Evolutionary conservation across 2,329 filamentous ascomycete species (phyloP).

Genomic region (Fusarium circinatum): DNA sequence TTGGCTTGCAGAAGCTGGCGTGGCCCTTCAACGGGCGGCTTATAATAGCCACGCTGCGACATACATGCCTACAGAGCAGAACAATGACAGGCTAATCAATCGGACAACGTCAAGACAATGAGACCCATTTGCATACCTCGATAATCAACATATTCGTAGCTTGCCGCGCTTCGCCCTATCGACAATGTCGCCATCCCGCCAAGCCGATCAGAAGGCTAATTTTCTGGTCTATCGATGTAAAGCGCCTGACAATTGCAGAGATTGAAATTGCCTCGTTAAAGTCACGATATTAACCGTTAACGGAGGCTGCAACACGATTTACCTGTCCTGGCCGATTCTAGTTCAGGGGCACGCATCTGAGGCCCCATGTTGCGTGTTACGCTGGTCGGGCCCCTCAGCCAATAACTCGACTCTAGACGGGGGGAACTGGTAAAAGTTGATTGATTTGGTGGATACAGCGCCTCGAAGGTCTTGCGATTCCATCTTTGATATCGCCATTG

Average conservation of each 20-base stretch:
- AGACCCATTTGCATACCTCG: conserved; percentile 4
- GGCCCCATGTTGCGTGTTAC: conserved; percentile 33
- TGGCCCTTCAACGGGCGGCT: conserved; percentile 6
- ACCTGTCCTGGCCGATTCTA: conserved; percentile 16
- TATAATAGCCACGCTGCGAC: background rate
- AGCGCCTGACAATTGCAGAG: conserved; percentile 17
- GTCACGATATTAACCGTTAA: conserved; percentile 10
- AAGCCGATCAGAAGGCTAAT: conserved; percentile 29
- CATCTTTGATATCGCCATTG: conserved; percentile 9
- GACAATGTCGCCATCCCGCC: conserved; percentile 37
- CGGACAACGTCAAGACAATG: conserved; percentile 7
- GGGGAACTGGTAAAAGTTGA: background rate
- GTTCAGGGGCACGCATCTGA: conserved; percentile 35
- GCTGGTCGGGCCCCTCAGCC: conserved; percentile 15
- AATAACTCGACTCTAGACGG: conserved; percentile 1
- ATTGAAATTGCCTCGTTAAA: conserved; percentile 26
- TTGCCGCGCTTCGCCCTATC: conserved; percentile 35
- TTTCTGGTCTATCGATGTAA: conserved; percentile 30
- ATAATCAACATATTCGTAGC: conserved; percentile 1
- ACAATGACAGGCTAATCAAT: conserved; percentile 13
- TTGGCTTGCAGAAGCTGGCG: conserved; percentile 13
- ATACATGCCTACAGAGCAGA: background rate
- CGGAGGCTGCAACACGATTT: background rate
- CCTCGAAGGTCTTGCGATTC: conserved; percentile 20
- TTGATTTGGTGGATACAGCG: background rate